Percentiles rank a stretch among this genome's conserved stretches.
Evolutionary conservation across 768 basidiomycete genomes (phyloP).

Genomic region (Amanita molliuscula): DNA sequence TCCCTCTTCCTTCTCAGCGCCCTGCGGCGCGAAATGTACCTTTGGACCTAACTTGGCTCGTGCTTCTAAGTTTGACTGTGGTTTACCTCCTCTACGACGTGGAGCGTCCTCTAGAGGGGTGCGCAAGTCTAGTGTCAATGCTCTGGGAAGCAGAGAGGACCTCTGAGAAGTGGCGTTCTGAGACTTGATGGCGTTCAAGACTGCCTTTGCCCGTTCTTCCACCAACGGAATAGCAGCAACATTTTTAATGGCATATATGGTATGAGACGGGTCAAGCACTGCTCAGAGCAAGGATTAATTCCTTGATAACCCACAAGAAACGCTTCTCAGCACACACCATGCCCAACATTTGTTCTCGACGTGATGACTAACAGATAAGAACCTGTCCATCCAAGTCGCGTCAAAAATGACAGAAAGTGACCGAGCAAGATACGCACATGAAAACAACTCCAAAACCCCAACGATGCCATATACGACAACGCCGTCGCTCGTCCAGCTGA

Average conservation of each 20-base stretch:
- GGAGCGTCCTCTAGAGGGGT: background rate
- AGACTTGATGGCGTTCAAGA: constrained; percentile 41
- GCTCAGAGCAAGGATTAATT: constrained; percentile 1
- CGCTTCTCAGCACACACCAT: constrained; percentile 34
- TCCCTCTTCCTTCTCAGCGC: constrained; percentile 8
- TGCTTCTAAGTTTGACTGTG: background rate
- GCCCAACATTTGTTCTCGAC: constrained; percentile 50
- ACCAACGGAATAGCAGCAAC: constrained; percentile 65
- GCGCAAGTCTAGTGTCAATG: constrained; percentile 7
- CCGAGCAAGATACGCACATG: constrained; percentile 33
- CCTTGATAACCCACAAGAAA: background rate
- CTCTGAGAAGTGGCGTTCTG: constrained; percentile 34
- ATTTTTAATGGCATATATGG: constrained; percentile 58
- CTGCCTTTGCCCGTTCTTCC: constrained; percentile 48
- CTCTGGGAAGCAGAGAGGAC: constrained; percentile 32
- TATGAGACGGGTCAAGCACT: constrained; percentile 59
- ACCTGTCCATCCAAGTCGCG: constrained; percentile 27
- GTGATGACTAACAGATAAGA: constrained; percentile 73
- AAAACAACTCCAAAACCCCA: constrained; percentile 62
- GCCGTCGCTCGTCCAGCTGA: constrained; percentile 38
- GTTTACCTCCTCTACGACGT: background rate
- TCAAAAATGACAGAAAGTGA: constrained; percentile 6
- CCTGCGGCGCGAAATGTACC: background rate
- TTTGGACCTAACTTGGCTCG: background rate
- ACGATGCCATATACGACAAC: constrained; percentile 68